Evolutionary conservation across 768 basidiomycete genomes (phyloP).

Genomic region (Auricularia heimuer): DNA sequence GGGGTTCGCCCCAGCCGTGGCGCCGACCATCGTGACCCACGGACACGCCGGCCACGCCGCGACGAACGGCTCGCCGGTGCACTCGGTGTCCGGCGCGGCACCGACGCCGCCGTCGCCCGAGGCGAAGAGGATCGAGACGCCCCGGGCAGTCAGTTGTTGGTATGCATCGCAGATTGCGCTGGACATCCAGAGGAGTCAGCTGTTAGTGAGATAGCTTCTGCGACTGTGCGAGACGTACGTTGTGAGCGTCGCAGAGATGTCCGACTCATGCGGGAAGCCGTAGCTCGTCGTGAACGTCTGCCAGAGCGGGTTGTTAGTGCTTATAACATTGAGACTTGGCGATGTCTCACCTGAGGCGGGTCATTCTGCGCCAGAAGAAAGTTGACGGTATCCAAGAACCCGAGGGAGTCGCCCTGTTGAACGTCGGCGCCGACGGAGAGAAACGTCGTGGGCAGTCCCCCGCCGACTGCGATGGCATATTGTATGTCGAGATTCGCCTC

Average conservation of each 20-base stretch:
- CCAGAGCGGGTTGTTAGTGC: no score
- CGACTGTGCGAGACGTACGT: slow-evolving; percentile 14
- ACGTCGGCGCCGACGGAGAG: slow-evolving; percentile 24
- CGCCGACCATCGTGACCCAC: slow-evolving; percentile 27
- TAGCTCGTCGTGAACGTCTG: slow-evolving; percentile 23
- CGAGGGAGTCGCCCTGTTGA: slow-evolving; percentile 15
- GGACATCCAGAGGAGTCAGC: neutral
- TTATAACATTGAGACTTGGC: no score
- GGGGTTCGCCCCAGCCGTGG: slow-evolving; percentile 18
- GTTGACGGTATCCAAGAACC: slow-evolving; percentile 11
- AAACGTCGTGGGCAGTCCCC: slow-evolving; percentile 25
- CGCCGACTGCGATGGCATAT: slow-evolving; percentile 28
- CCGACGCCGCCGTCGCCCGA: slow-evolving; percentile 30
- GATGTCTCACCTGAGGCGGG: slow-evolving; percentile 11
- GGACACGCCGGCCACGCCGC: slow-evolving; percentile 23
- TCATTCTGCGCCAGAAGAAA: slow-evolving; percentile 9
- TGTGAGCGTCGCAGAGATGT: slow-evolving; percentile 14
- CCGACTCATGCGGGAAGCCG: slow-evolving; percentile 21
- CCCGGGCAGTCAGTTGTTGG: slow-evolving; percentile 26
- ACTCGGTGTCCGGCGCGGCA: slow-evolving; percentile 14
- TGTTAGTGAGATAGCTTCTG: no score
- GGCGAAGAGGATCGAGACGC: slow-evolving; percentile 9
- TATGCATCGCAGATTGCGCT: slow-evolving; percentile 27
- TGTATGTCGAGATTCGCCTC: slow-evolving; percentile 22
- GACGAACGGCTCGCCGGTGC: neutral